Evolutionary conservation across 1,284 basidiomycete genomes (phyloP).

Genomic region (Naganishia sp.): DNA sequence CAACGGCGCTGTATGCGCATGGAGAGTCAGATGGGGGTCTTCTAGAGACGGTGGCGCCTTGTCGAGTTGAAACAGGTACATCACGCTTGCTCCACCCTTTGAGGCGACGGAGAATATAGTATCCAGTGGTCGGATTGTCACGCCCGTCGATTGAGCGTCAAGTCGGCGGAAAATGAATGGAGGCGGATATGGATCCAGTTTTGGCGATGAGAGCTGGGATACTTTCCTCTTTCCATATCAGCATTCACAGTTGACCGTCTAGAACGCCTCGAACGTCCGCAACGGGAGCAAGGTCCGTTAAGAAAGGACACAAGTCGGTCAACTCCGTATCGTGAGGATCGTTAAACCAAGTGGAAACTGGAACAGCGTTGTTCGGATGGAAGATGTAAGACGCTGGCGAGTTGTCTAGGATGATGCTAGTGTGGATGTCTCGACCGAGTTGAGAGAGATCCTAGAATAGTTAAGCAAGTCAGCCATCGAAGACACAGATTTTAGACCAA

Average conservation of each 20-base stretch:
- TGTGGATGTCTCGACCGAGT: conserved; percentile 85
- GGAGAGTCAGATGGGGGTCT: too few relatives aligned
- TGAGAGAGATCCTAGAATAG: conserved; percentile 83
- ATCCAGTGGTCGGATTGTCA: too few relatives aligned
- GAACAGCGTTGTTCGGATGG: conserved; percentile 98
- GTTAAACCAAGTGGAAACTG: conserved; percentile 99
- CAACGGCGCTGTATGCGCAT: too few relatives aligned
- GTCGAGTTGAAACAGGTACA: too few relatives aligned
- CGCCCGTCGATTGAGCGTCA: too few relatives aligned
- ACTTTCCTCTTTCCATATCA: too few relatives aligned
- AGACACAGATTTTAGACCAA: not conserved
- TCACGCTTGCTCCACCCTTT: too few relatives aligned
- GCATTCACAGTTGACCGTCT: conserved; percentile 56
- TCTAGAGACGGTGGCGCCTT: too few relatives aligned
- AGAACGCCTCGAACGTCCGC: conserved; percentile 91
- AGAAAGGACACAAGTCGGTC: conserved; percentile 90
- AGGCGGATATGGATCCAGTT: not conserved
- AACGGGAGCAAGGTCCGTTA: conserved; percentile 79
- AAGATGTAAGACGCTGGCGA: conserved; percentile 99
- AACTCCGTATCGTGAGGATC: conserved; percentile 96
- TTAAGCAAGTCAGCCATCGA: not conserved
- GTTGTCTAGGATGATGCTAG: conserved; percentile 98
- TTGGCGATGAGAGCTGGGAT: too few relatives aligned
- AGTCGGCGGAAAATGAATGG: not conserved
- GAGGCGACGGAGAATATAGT: too few relatives aligned